Conservation (phyloP, 805 yeast genomes). For the Nakazawaea populi region DNA sequence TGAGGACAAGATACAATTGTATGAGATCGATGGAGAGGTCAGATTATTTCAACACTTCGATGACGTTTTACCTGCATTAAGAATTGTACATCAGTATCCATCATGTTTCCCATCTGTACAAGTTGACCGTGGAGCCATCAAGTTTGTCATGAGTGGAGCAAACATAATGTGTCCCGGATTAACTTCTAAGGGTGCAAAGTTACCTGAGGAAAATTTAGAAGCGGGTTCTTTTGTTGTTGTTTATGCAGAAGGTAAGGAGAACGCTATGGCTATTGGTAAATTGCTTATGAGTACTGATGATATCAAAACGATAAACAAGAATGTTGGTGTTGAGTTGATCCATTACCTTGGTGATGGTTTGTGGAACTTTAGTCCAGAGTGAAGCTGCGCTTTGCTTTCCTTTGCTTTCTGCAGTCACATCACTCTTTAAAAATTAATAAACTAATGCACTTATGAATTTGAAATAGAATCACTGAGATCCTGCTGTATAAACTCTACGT, state of each 20-base stretch:
- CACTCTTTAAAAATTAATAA: not conserved
- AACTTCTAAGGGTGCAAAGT: conserved; percentile 75
- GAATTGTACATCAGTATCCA: conserved; percentile 77
- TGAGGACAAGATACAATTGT: conserved; percentile 82
- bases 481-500: not conserved
- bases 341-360: conserved; percentile 88
- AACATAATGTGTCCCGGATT: conserved; percentile 96
- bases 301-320: conserved; percentile 76
- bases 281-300: conserved; percentile 85
- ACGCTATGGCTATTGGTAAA: conserved; percentile 87
- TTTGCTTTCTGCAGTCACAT: not conserved
- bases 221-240: conserved; percentile 72
- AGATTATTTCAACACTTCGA: conserved; percentile 78
- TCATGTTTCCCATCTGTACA: conserved; percentile 77
- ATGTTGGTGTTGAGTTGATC: conserved; percentile 80
- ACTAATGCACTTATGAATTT: not conserved
- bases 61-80: conserved; percentile 70
- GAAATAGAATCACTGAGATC: not conserved
- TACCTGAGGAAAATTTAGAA: conserved; percentile 69
- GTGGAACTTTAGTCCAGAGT: conserved; percentile 58
- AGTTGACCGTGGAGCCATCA: conserved; percentile 95
- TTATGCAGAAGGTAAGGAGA: conserved; percentile 89
- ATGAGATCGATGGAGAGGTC: conserved; percentile 66
- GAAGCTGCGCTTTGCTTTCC: conserved; percentile 1
- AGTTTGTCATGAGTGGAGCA: conserved; percentile 92